Evolutionary conservation across 768 basidiomycete genomes (phyloP), one percentile per base, ranked within the genome.

Genomic region (Aureoboletus auriporus): DNA sequence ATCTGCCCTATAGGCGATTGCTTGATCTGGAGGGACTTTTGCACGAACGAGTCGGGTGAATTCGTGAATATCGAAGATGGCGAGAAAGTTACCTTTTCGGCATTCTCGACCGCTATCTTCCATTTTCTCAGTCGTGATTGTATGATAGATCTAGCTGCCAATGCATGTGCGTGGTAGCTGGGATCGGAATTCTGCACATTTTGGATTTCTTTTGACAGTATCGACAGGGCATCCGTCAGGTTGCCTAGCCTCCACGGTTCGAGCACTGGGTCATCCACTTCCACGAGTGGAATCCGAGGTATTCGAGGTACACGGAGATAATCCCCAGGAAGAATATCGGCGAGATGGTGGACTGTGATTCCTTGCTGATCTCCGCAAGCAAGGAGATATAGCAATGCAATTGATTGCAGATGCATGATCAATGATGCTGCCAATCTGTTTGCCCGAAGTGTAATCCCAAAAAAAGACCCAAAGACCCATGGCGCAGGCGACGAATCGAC

Each of bases 341-440:
- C n/a, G 26, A 48, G 46, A 34, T 27, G 20, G 16, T 48, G 30
- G 20, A 52, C 10, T 17, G 39, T 27, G 27, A 52, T 44, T 14
- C 26, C 34, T 2, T 11, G 27, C n/a, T 30, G 28, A 12, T 35
- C 28, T 30, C 38, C 51, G 28, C 51, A 52, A 30, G 42, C 51
- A 20, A 52, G 47, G 34, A 8, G 52, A 53, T 27, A 53, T 28
- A 8, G 52, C 14, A 26, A 53, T 36, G 28, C 16, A 41, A n/a
- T 4, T 7, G 3, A 47, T n/a, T 1, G 1, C 6, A 10, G 16
- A 16, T 5, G 38, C 1, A 16, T 40, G 30, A 13, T 16, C 2
- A 31, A 46, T 4, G 31, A 27, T 7, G 23, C 4, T 6, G 30
- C 38, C 31, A 39, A 45, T 34, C 11, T 31, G 33, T 9, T 31